Base-by-base conservation (phyloP, 2,329 filamentous ascomycete genomes). In the Diaporthe sp. region DNA sequence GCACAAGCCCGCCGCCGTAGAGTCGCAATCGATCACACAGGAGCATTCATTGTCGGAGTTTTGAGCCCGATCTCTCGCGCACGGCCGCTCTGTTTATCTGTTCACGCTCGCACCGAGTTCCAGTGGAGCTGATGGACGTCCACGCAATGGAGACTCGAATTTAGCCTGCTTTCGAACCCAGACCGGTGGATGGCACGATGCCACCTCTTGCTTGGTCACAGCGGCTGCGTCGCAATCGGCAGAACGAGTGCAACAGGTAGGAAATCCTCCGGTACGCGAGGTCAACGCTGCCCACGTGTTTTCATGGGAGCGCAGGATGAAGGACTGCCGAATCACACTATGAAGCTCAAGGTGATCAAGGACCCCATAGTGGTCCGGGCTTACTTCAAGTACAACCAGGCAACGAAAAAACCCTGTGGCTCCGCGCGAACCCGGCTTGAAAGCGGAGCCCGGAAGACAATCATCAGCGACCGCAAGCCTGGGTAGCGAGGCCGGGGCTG, bases 401-500 rank as follows among this genome's bases (percentile, higher is more conserved):
- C 46, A 51, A 19, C 44, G n/a, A 51, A 46, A 37, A 51, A 46
- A 25, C 44, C 62, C 19, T 55, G 65, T n/a, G 15, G 42, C 17
- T 39, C 65, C 31, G 34, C 15, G 13, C 3, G 49, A 28, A 19
- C 22, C 49, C 65, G 65, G 65, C 65, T 51, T 22, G 9, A 68
- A 34, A 68, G 62, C 62, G 46, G 65, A 53, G 46, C 65, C 62
- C 31, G 46, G 46, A 25, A 28, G 19, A 39, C 65, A 53, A 25
- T n/a, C 13, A 2, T 12, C 31, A 51, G 31, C 28, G 13, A 25
- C 28, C 46, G 34, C 6, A 42, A 42, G 13, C 22, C 2, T 69
- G 65, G 65, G 65, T 69, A 55, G 34, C 34, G 65, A 69, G 65
- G 25, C 65, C 46, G 65, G 34, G 65, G 65, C 65, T 42, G 46